Percentiles rank a stretch among this genome's conserved stretches.
Evolutionary conservation across 371 early-diverging fungal genomes (phyloP).

Genomic region (Mucor racemosus): DNA sequence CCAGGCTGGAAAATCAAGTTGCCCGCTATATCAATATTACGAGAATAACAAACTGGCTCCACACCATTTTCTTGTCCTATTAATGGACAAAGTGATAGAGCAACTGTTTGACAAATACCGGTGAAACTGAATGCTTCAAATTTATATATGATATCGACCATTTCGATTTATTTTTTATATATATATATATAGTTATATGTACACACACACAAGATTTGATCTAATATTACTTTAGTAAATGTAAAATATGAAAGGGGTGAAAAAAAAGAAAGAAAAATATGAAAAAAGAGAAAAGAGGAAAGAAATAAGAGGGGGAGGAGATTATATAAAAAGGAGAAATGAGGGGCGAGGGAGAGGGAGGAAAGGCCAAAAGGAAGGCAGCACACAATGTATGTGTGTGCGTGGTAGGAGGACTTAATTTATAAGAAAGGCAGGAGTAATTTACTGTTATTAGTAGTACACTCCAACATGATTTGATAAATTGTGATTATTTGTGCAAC

Average conservation of each 20-base stretch:
- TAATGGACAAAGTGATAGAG: conserved; percentile 88
- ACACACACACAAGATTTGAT: background rate
- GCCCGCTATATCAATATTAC: conserved; percentile 85
- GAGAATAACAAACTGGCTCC: conserved; percentile 91
- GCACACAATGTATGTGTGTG: background rate
- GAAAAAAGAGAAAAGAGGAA: conserved; percentile 3
- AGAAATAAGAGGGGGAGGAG: conserved; percentile 4
- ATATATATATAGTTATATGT: background rate
- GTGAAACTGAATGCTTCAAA: conserved; percentile 86
- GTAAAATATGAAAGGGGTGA: background rate
- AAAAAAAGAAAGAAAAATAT: conserved; percentile 5
- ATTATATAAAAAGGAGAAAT: background rate
- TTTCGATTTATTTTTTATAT: conserved; percentile 9
- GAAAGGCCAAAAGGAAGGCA: background rate
- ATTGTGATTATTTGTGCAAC: conserved; percentile 4
- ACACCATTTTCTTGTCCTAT: conserved; percentile 76
- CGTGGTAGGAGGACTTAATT: conserved; percentile 2
- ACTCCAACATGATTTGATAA: background rate
- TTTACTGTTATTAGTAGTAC: background rate
- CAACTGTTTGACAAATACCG: conserved; percentile 82
- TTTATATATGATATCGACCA: conserved; percentile 51
- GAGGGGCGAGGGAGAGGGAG: background rate
- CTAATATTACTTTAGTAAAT: background rate
- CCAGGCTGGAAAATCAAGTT: conserved; percentile 90
- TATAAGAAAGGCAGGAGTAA: conserved; percentile 4